A percentile compares a stretch with the other conserved stretches of the same genome.
These are phyloP conservation scores for Fusarium pseudograminearum DNA, from an alignment of 2,329 filamentous ascomycete genomes.

Conservation along the genomic window DNA sequence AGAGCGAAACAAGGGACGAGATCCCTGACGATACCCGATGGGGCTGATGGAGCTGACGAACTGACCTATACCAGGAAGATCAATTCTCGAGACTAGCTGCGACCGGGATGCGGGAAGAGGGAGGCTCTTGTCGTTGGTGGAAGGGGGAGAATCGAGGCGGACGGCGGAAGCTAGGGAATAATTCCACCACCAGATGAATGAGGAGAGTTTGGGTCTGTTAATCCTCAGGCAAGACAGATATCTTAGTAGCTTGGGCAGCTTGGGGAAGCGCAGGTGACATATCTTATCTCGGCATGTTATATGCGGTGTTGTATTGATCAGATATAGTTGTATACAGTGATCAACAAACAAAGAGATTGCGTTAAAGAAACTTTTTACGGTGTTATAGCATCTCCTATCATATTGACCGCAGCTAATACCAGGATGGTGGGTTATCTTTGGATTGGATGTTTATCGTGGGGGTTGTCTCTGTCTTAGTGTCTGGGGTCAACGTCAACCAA, in stretches of 20 bases:
- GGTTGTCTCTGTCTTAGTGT: conserved; percentile 15
- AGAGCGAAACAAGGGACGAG: conserved; percentile 47
- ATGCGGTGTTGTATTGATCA: neutral
- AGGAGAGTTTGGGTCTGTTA: neutral
- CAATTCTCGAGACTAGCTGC: conserved; percentile 32
- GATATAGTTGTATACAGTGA: neutral
- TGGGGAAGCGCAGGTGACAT: neutral
- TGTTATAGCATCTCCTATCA: conserved; percentile 7
- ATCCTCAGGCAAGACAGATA: neutral
- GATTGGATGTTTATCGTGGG: conserved; percentile 31
- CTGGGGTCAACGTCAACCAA: conserved; percentile 24
- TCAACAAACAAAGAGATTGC: conserved; percentile 3
- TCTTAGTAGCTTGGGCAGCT: neutral
- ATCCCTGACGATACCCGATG: conserved; percentile 44
- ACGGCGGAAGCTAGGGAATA: conserved; percentile 43
- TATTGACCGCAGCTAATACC: conserved; percentile 20
- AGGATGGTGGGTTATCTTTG: conserved; percentile 18
- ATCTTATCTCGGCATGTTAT: conserved; percentile 16
- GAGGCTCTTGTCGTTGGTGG: conserved; percentile 47
- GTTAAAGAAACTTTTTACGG: neutral
- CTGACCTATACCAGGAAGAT: conserved; percentile 28
- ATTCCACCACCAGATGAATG: conserved; percentile 49
- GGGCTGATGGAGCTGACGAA: conserved; percentile 38
- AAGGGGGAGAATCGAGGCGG: conserved; percentile 38
- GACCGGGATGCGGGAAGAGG: conserved; percentile 31